These are phyloP conservation scores for Russula abietina DNA, from an alignment of 768 basidiomycete species.

Conservation along the genomic window DNA sequence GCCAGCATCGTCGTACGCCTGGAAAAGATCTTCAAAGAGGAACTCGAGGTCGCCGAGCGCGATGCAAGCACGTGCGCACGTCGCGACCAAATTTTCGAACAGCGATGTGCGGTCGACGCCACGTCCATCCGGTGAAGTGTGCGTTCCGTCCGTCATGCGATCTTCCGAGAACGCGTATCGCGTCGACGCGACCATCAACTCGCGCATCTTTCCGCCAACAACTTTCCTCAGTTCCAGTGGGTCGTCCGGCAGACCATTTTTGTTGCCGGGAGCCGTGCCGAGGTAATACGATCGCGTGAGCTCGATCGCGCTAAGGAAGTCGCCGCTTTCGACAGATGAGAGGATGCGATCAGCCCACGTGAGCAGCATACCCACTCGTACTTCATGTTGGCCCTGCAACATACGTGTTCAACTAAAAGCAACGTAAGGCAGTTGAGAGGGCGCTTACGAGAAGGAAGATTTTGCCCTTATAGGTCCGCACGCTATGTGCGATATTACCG, in stretches of 20 bases:
- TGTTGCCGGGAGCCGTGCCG: conserved; percentile 75
- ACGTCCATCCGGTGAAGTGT: conserved; percentile 70
- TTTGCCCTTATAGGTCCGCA: conserved; percentile 83
- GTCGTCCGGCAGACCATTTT: conserved; percentile 76
- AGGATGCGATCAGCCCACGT: conserved; percentile 96
- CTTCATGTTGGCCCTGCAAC: conserved; percentile 52
- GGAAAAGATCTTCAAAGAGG: conserved; percentile 90
- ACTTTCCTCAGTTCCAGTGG: conserved; percentile 49
- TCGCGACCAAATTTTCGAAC: conserved; percentile 80
- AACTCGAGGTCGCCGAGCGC: conserved; percentile 78
- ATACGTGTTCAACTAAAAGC: conserved; percentile 13
- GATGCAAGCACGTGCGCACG: conserved; percentile 73
- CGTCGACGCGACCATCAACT: conserved; percentile 82
- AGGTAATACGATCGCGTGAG: conserved; percentile 76
- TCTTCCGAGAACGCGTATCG: conserved; percentile 93
- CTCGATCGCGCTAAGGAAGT: conserved; percentile 88
- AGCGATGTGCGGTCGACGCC: conserved; percentile 89
- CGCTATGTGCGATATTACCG: conserved; percentile 57
- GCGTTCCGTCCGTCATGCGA: conserved; percentile 85
- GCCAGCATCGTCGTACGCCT: conserved; percentile 76
- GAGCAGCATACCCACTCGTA: conserved; percentile 78
- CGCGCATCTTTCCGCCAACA: conserved; percentile 69
- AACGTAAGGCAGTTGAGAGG: background rate
- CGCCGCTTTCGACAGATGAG: conserved; percentile 71
- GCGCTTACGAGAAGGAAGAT: conserved; percentile 78